Evolutionary conservation across 257 asterid genomes (phyloP), one percentile per base, ranked within the genome.

Genomic region (Eucommia ulmoides): DNA sequence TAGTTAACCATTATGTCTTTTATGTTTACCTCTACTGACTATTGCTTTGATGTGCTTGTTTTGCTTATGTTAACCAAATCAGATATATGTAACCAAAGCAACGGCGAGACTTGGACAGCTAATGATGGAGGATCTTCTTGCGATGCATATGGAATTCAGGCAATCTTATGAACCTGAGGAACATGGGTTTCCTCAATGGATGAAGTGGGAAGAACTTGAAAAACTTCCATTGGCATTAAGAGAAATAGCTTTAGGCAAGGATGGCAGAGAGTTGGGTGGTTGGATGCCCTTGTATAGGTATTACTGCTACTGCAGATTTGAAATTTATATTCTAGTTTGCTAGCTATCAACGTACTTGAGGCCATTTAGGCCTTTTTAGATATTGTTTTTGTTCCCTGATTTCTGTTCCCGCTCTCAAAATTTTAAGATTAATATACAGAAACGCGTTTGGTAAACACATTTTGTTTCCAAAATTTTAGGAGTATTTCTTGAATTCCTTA

Each of bases 81-180:
- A 88, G 97, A 77, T 83, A 58, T 88, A 83, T 71, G 84, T 69
- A 59, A 88, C 97, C n/a, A 88, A 88, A 53, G 93, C 78, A 6
- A 75, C 93, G 18, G 74, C 80, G 61, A 81, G 70, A 68, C 72
- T 81, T 54, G 97, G 93, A 46, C 72, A 70, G 41, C 73, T 88
- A 51, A 63, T 83, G 81, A 83, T 88, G 88, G 88, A 83, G 62
- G 95, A 87, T 62, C 84, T 83, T 58, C 77, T 81, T 44, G 19
- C 66, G n/a, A 83, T 83, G 94, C 87, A 88, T 56, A 78, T 61
- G 49, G 97, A 83, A 54, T 71, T 66, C 62, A 72, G 65, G 55
- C 93, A 74, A 47, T 72, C 73, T 66, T 88, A 88, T 71, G 97
- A 94, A 52, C 77, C 80, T 41, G 84, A 53, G 45, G 75, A 63